Base-by-base conservation (phyloP, 2,329 filamentous ascomycete species). In the Celoporthe dispersa region DNA sequence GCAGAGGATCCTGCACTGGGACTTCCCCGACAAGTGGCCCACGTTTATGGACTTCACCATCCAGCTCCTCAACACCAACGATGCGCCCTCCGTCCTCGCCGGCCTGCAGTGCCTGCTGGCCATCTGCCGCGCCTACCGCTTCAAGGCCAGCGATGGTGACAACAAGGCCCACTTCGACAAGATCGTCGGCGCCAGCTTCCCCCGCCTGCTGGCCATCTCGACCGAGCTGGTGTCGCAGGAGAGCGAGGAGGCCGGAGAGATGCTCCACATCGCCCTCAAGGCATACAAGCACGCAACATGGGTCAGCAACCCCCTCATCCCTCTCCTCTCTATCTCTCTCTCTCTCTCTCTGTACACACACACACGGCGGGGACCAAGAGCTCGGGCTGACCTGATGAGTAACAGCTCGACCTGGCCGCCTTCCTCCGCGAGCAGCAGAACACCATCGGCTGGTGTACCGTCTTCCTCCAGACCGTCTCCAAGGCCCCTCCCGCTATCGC, bases 271-370 rank as follows among this genome's bases (percentile, higher is more conserved):
- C 70, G 93, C 97, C 68, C 87, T 99, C 78, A 99, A 99, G 85
- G 91, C 94, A 51, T 99, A 97, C 83, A 99, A 99, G 84, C 95
- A 99, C 83, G 94, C 96, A 63, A 97, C 97, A 77, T 99, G 97
- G 86, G 93, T 97, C 84, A 77, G 91, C 84, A 70, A n/a, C 19
- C 16, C 5, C 19, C 57, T 59, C 8, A 14, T 11, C 3, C 28
- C 11, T 2, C 12, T 11, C n/a, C 51, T 55, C 51, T 35, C 25
- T 12, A 12, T 19, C 12, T 19, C 7, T 9, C 22, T n/a, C 8
- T 61, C 22, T 37, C 33, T 11, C 16, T 14, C 22, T 39, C 22
- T 22, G 22, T 22, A 22, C 6, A 41, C 19, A 41, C 6, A 41
- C 3, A 41, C 8, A 39, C 5, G 12, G 35, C 3, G 35, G 8